A percentile compares a stretch with the other conserved stretches of the same genome.
Conservation (phyloP, 2,329 filamentous ascomycete species). For the Hypomyces perniciosus region DNA sequence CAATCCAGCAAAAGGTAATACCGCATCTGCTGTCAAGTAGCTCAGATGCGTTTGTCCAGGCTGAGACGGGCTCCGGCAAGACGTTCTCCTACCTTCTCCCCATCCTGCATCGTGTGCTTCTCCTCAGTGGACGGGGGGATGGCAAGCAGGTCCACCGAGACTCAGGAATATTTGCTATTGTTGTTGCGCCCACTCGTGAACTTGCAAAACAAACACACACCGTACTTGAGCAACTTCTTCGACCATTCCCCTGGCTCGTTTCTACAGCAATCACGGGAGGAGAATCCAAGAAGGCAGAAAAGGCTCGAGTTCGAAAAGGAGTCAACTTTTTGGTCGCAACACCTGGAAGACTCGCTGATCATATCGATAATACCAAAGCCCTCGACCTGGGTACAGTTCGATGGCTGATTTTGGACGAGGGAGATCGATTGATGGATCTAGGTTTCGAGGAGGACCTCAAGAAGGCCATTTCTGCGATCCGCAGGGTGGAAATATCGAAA, state of each 20-base stretch:
- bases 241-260: constrained; percentile 91
- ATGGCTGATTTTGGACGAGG: constrained; percentile 93
- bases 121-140: constrained; percentile 56
- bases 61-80: constrained; percentile 95
- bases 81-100: constrained; percentile 93
- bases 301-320: constrained; percentile 87
- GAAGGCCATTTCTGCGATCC: constrained; percentile 75
- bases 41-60: constrained; percentile 90
- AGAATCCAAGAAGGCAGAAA: constrained; percentile 73
- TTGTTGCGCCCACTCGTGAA: constrained; percentile 91
- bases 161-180: constrained; percentile 85
- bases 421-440: constrained; percentile 96
- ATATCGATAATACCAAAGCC: constrained; percentile 85
- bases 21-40: constrained; percentile 73
- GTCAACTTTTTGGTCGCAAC: constrained; percentile 95
- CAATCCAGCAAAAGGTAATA: constrained; percentile 88
- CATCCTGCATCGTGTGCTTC: constrained; percentile 81
- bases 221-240: constrained; percentile 77
- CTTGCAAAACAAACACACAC: constrained; percentile 88
- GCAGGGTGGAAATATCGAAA: constrained; percentile 54
- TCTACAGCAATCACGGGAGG: constrained; percentile 73
- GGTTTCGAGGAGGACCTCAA: constrained; percentile 94
- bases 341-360: constrained; percentile 83
- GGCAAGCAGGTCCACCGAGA: constrained; percentile 64
- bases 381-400: constrained; percentile 82